Conservation (phyloP, 2,329 filamentous ascomycete genomes). For the Dactylella cylindrospora region DNA sequence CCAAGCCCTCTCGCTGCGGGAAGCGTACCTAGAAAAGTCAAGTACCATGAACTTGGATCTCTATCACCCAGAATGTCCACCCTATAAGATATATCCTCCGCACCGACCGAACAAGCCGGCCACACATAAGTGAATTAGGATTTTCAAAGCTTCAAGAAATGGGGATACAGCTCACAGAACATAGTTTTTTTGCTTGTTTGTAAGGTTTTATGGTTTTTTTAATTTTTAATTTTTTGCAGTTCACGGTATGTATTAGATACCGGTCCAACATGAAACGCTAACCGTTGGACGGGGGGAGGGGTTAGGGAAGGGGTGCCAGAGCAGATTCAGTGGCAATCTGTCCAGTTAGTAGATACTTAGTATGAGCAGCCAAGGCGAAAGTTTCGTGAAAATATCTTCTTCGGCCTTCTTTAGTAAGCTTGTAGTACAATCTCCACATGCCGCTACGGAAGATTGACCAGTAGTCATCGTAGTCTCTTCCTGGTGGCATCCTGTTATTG, state of each 20-base stretch:
- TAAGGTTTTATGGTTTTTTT: not conserved
- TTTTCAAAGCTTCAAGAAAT: slow-evolving; percentile 43
- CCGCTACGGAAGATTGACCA: slow-evolving; percentile 72
- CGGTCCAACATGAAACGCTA: slow-evolving; percentile 45
- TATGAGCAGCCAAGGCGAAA: slow-evolving; percentile 70
- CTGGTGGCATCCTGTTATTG: slow-evolving; percentile 69
- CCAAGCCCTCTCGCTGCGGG: slow-evolving; percentile 70
- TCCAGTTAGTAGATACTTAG: slow-evolving; percentile 58
- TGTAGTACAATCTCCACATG: slow-evolving; percentile 74
- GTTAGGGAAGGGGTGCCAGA: slow-evolving; percentile 41
- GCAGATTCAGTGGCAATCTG: slow-evolving; percentile 46
- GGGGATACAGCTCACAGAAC: slow-evolving; percentile 42
- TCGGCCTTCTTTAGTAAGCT: slow-evolving; percentile 70
- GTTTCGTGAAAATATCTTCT: slow-evolving; percentile 76
- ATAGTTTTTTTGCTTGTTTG: no score
- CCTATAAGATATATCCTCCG: slow-evolving; percentile 35
- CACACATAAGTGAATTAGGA: slow-evolving; percentile 45
- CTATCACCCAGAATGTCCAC: slow-evolving; percentile 65
- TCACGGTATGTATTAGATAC: slow-evolving; percentile 43
- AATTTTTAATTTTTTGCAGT: slow-evolving; percentile 3
- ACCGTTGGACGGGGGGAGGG: slow-evolving; percentile 41
- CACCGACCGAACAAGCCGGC: slow-evolving; percentile 41
- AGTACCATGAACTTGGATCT: slow-evolving; percentile 72
- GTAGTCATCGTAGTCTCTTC: slow-evolving; percentile 71
- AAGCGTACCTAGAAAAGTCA: slow-evolving; percentile 79